Base-by-base conservation (phyloP, 2,329 filamentous ascomycete genomes). In the Colletotrichum higginsianum region DNA sequence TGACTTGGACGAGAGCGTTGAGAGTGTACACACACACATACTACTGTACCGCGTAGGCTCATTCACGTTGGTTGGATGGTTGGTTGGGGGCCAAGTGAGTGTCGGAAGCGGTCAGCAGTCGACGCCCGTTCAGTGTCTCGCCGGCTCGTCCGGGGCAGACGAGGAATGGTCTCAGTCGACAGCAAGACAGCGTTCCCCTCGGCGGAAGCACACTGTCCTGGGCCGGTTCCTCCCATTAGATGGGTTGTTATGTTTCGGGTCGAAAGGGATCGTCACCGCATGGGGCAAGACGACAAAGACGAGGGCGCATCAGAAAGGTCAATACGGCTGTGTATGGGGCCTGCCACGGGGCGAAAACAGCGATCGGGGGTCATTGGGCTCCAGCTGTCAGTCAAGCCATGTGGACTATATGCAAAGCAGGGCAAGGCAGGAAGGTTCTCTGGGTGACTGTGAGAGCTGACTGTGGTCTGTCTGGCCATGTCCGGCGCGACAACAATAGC, bases 221-320 rank as follows among this genome's bases (percentile, higher is more conserved):
- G 30, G 30, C 57, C 40, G 35, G 23, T 26, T 30, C 16, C 44
- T 60, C 26, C 65, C 65, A 63, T 30, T 8, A 55, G 68, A 60
- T 60, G 58, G 68, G n/a, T 53, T 71, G 58, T 71, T 71, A 60
- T 71, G 68, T 71, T 71, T 71, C 68, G 65, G 60, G 21, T 71
- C 58, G 55, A 68, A 11, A 60, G 53, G 53, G 26, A 40, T 58
- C 65, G 53, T 42, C 65, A 40, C 40, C 65, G 46, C 61, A 38
- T 50, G n/a, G 46, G 47, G 44, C 12, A 55, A 53, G 35, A 35
- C 47, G 21, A 71, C 47, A 68, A 63, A 44, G 68, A 60, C 52
- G 35, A 18, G 57, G 47, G 65, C 64, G 12, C 42, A 40, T 40
- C 21, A 12, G 40, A 12, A 26, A 66, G 44, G 44, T 4, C 21